Evolutionary conservation across 169 alveolate genomes (phyloP).

Genomic region (Plasmodium relictum): DNA sequence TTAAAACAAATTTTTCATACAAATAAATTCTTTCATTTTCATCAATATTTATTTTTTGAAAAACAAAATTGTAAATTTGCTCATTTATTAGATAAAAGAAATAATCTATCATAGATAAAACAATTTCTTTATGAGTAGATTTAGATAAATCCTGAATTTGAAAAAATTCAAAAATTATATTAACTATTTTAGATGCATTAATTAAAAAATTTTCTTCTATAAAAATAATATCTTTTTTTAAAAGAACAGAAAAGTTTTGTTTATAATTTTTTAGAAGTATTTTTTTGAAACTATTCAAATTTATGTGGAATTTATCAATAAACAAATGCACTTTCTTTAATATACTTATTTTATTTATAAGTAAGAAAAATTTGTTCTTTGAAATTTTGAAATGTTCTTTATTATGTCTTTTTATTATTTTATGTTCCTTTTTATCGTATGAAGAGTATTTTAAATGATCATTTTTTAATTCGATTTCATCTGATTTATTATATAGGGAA

Average conservation of each 20-base stretch:
- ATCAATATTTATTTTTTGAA: constrained; percentile 26
- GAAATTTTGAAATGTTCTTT: background rate
- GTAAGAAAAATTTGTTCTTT: constrained; percentile 5
- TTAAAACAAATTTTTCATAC: constrained; percentile 31
- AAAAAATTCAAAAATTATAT: constrained; percentile 59
- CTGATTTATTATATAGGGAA: too few relatives aligned
- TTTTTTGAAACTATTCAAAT: constrained; percentile 56
- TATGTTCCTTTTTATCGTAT: background rate
- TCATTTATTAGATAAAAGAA: constrained; percentile 56
- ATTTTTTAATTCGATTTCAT: background rate
- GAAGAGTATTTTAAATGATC: background rate
- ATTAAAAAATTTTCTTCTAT: constrained; percentile 58
- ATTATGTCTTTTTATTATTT: background rate
- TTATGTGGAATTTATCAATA: constrained; percentile 48
- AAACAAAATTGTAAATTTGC: constrained; percentile 15
- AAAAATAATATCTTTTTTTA: constrained; percentile 36
- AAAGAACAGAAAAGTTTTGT: constrained; percentile 26
- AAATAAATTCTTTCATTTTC: constrained; percentile 24
- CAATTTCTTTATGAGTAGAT: constrained; percentile 37
- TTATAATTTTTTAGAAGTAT: constrained; percentile 60
- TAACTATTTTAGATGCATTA: constrained; percentile 30
- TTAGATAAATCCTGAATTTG: constrained; percentile 54
- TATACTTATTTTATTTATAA: constrained; percentile 46
- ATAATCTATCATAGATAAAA: constrained; percentile 51
- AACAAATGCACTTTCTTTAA: constrained; percentile 36